A percentile compares a stretch with the other conserved stretches of the same genome.
phyloP scores from a whole-genome alignment of 306 rosid species.

The Casuarina equisetifolia region DNA sequence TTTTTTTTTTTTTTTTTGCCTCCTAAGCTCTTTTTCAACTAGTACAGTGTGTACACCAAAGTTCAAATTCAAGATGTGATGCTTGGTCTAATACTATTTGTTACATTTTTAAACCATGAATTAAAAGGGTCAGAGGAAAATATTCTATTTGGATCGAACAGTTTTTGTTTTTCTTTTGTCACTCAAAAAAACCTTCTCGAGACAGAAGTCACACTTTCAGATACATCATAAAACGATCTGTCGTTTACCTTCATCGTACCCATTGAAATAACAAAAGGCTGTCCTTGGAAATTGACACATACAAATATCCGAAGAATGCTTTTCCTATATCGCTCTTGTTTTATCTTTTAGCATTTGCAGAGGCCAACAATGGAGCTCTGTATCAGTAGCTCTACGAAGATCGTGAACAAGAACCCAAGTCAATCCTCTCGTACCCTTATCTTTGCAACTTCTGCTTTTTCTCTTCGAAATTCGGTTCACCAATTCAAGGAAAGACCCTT shows the following conservation, averaged over 20 bases:
- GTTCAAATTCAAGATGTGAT: no score
- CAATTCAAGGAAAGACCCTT: conserved; percentile 16
- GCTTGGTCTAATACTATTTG: no score
- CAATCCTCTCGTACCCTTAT: conserved; percentile 22
- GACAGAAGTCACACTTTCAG: no score
- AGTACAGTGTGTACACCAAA: no score
- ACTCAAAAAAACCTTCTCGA: no score
- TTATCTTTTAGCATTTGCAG: neutral
- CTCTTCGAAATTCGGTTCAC: conserved; percentile 23
- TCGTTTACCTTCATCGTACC: neutral
- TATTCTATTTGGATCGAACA: no score
- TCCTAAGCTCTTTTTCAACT: no score
- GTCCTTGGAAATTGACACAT: neutral
- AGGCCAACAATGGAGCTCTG: conserved; percentile 64
- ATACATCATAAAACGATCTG: neutral
- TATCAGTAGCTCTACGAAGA: conserved; percentile 36
- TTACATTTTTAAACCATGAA: no score
- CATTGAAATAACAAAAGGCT: neutral
- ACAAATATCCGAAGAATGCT: neutral
- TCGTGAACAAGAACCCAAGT: conserved; percentile 34
- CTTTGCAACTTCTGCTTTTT: conserved; percentile 16
- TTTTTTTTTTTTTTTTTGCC: no score
- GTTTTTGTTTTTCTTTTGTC: no score
- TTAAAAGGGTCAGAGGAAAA: no score
- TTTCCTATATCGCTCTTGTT: neutral